Base-by-base conservation (phyloP, 371 early-diverging fungal genomes). In the Actinomucor elegans region DNA sequence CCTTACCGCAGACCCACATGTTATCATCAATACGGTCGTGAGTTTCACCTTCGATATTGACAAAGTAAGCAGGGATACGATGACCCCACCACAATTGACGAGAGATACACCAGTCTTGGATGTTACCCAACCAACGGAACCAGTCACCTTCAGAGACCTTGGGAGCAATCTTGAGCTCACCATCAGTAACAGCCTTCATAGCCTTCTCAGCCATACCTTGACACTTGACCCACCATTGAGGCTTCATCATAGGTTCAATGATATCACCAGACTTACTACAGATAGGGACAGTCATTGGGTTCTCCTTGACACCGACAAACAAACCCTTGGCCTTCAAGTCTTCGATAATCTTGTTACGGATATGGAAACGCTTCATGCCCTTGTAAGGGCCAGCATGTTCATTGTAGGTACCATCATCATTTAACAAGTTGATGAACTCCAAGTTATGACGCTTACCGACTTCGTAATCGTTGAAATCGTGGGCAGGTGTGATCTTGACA, bases 31-130 rank as follows among this genome's bases (percentile, higher is more conserved):
- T 67, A 18, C 69, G 59, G 42, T 81, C 85, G 55, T 73, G 70
- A 20, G 59, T 70, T 59, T 85, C 79, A 11, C 88, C 91, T 37
- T 87, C 85, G 36, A 92, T 75, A n/a, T 75, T 73, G 59, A 98
- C 88, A 61, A 90, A 91, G 82, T 99, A 99, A 4, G 99, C 99
- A 36, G 99, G 99, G 15, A 99, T 83, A 68, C 95, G 89, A 71
- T 99, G 99, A 34, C 99, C 99, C 99, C 99, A 99, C 99, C 99
- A 99, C 44, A 99, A 81, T 81, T 99, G 99, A 63, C 99, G 92
- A 7, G 97, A 97, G 47, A 97, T 90, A 71, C 98, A 99, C 99
- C 99, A 77, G 31, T 77, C 77, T 62, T 94, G 92, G 59, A 95
- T 94, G 76, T 94, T 93, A 38, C 85, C 91, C 58, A 99, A 83